phyloP scores from a whole-genome alignment of 306 rosid species.

The Aeschynomene evenia region DNA sequence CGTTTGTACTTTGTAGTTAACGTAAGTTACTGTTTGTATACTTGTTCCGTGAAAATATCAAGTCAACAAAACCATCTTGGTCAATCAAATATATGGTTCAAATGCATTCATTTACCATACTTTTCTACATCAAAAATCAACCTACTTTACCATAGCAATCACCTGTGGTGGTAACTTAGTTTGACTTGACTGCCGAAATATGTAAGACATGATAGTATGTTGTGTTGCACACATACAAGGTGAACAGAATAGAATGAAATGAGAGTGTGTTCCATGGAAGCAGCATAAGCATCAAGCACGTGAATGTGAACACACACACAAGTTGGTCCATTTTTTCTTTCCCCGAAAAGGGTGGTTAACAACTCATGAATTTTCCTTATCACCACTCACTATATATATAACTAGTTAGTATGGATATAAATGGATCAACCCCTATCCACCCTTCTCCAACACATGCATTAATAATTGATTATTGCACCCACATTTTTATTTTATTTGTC shows the following conservation, averaged over 20 bases:
- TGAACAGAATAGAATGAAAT: too few species aligned
- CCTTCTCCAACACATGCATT: too few species aligned
- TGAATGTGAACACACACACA: not conserved
- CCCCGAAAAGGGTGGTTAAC: not conserved
- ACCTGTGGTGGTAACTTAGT: not conserved
- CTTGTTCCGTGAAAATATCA: too few species aligned
- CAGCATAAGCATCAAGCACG: not conserved
- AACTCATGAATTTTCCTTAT: not conserved
- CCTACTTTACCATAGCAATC: too few species aligned
- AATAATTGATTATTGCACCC: too few species aligned
- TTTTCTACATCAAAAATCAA: too few species aligned
- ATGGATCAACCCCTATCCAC: constrained; percentile 8
- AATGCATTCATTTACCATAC: too few species aligned
- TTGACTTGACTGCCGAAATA: not conserved
- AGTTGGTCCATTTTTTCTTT: not conserved
- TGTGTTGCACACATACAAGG: constrained; percentile 5
- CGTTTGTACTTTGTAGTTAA: too few species aligned
- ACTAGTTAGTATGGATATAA: not conserved
- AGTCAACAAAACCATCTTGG: too few species aligned
- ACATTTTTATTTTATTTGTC: not conserved
- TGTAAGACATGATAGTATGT: not conserved
- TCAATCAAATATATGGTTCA: too few species aligned
- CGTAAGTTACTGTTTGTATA: too few species aligned
- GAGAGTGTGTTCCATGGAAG: not conserved
- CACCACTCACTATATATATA: not conserved